Base-by-base conservation (phyloP, 352 stramenopile genomes). In the Phytopythium vexans region DNA sequence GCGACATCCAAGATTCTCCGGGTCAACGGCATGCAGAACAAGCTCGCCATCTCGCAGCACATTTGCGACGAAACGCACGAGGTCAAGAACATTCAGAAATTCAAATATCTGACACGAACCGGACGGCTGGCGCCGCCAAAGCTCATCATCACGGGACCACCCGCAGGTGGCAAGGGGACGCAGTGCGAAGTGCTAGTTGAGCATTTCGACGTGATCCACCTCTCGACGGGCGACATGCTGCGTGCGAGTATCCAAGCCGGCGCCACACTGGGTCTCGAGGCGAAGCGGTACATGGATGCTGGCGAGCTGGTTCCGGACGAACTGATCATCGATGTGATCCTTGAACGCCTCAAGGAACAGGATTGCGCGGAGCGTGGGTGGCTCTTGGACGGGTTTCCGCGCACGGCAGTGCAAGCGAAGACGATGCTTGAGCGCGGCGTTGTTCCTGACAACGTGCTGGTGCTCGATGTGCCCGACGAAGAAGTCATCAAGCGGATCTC, bases 401-500 rank as follows among this genome's bases (percentile, higher is more conserved):
- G 93, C 50, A 98, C 93, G 15, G 64, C 68, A 7, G 77, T 65
- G 0, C 90, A 98, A 52, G 92, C 91, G 15, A 61, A 92, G 16
- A 84, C 89, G 6, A 74, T 98, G 34, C 51, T 92, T 12, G 66
- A 75, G 54, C 64, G 48, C 34, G 82, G 80, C 21, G 78, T 97
- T 16, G 58, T 79, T 4, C 84, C 92, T 6, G 66, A 98, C 31
- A 70, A 60, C 44, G 94, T 98, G 31, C 60, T 99, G 33, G 86
- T 98, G 46, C 82, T 99, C 15, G 69, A 98, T 49, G 92, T 98
- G 5, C 92, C 94, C 0, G 95, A 99, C 62, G 77, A 91, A 6
- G 88, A 98, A 46, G 83, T 99, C 2, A 82, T 98, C 54, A 83
- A 95, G 58, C 90, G 96, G 35, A 98, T 99, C 68, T 97, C 92